Evolutionary conservation across 176 grass and related monocot species (phyloP).

Genomic region (Puya raimondii): DNA sequence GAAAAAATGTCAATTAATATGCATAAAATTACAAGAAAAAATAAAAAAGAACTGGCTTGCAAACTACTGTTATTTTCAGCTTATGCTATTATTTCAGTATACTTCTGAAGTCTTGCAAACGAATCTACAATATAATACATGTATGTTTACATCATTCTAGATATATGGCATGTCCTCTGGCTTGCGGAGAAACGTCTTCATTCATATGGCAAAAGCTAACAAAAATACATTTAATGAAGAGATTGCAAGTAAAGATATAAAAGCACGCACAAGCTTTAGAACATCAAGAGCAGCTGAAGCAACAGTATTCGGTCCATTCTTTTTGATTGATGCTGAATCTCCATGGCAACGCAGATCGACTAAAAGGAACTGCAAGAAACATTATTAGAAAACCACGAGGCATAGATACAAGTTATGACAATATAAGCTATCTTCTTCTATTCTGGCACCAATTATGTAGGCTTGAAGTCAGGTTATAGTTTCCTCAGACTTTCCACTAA

Average conservation of each 20-base stretch:
- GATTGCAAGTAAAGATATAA: neutral
- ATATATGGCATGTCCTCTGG: neutral
- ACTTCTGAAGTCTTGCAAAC: too few species aligned
- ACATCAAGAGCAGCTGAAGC: conserved; percentile 83
- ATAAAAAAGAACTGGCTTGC: neutral
- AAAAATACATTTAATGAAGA: neutral
- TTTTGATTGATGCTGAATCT: conserved; percentile 70
- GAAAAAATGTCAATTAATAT: conserved; percentile 1
- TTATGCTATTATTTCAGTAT: neutral
- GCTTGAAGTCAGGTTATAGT: too few species aligned
- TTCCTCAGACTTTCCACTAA: too few species aligned
- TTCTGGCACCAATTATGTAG: too few species aligned
- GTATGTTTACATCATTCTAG: neutral
- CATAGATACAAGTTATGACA: neutral
- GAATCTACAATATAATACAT: neutral
- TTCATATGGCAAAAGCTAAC: neutral
- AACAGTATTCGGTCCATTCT: conserved; percentile 70
- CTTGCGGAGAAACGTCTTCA: neutral
- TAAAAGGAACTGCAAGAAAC: conserved; percentile 72
- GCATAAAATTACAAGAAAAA: neutral
- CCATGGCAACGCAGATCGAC: conserved; percentile 97
- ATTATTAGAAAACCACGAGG: conserved; percentile 11
- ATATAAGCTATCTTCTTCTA: neutral
- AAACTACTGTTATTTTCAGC: neutral
- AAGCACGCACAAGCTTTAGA: conserved; percentile 73